Evolutionary conservation across 257 asterid genomes (phyloP), one percentile per base, ranked within the genome.

Genomic region (Nicotiana knightiana): DNA sequence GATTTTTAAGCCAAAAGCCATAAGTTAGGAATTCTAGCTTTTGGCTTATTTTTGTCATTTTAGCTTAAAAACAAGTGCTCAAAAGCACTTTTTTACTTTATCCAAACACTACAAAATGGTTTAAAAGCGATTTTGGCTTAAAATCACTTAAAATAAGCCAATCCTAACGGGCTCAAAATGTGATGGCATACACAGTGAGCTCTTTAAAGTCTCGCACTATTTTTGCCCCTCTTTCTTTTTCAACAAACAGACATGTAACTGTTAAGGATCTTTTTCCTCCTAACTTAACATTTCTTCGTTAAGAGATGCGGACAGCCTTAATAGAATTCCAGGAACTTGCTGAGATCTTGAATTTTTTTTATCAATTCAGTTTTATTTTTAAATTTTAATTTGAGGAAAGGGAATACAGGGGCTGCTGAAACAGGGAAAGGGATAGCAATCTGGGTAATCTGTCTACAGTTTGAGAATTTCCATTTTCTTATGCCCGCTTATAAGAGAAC

Each of bases 351-450:
- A 2, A n/a, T n/a, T 21, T n/a, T 28, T 28, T 70, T 70, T 39
- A 70, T 70, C 77, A 70, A 43, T 70, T 70, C 58, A 70, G 46
- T 39, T 39, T 39, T 70, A 5, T n/a, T 37, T 11, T 37, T n/a
- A 17, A n/a, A 10, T 68, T 39, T 11, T 70, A 39, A 43, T 70
- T 70, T 70, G 77, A 21, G 77, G 58, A 21, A 39, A 70, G 77
- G 58, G 77, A 63, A 39, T 70, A 21, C 57, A 39, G 77, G 9
- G 76, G 32, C 9, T 68, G 55, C 12, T 70, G 6, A 11, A 70
- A 70, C 77, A n/a, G 77, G 77, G 77, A 39, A 39, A 39, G 77
- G 77, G 77, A 68, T 54, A 68, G 33, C 77, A 39, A 68, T 35
- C 54, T 67, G 76, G 67, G 54, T 67, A 67, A 67, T 68, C 57